A percentile compares a stretch with the other conserved stretches of the same genome.
phyloP scores from a whole-genome alignment of 2,329 filamentous ascomycete species.

The Epichloe scottii region DNA sequence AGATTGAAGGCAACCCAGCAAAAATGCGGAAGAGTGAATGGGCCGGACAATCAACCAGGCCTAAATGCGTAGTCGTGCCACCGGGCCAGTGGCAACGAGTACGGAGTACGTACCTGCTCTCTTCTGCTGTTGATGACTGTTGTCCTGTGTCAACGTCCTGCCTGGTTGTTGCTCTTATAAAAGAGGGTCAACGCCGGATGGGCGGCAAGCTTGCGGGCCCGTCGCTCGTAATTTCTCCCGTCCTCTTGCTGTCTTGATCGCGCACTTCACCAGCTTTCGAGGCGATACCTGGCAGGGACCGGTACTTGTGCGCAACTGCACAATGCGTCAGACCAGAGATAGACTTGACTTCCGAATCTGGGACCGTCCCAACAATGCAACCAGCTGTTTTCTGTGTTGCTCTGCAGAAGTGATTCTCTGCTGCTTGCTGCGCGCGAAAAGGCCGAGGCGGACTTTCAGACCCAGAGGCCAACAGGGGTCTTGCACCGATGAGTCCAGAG shows the following conservation, averaged over 20 bases:
- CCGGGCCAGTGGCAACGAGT: neutral
- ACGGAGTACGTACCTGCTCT: slow-evolving; percentile 1
- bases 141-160: neutral
- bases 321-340: neutral
- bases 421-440: neutral
- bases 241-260: neutral
- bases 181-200: neutral
- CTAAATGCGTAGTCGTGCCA: neutral
- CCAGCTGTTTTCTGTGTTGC: neutral
- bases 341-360: neutral
- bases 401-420: neutral
- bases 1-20: slow-evolving; percentile 1
- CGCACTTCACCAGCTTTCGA: neutral
- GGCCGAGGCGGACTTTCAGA: neutral
- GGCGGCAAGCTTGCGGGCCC: slow-evolving; percentile 1
- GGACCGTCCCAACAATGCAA: neutral
- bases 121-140: neutral
- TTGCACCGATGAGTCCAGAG: neutral
- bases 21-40: slow-evolving; percentile 7
- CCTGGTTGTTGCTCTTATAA: neutral
- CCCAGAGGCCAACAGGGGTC: neutral
- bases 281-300: neutral
- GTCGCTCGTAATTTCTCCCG: neutral
- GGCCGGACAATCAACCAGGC: slow-evolving; percentile 1
- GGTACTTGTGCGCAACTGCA: neutral